A percentile compares a stretch with the other conserved stretches of the same genome.
phyloP scores from a whole-genome alignment of 495 filamentous ascomycete genomes.

The Pyrenula aspistea region DNA sequence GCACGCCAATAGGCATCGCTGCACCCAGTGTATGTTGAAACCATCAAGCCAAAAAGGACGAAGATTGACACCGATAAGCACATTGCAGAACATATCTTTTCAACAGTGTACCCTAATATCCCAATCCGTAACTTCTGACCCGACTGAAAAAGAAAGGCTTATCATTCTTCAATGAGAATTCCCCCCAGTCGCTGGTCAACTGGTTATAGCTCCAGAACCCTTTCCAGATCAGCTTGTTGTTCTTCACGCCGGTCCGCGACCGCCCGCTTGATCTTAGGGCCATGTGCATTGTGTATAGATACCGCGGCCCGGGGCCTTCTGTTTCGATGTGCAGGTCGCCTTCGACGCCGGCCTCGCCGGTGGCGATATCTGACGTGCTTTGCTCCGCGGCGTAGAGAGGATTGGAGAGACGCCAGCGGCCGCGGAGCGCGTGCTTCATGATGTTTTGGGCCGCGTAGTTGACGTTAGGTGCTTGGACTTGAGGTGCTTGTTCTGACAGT shows the following conservation, averaged over 20 bases:
- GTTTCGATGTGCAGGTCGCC: slow-evolving; percentile 76
- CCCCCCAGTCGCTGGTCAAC: slow-evolving; percentile 80
- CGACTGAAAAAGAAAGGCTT: slow-evolving; percentile 80
- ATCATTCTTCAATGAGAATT: slow-evolving; percentile 74
- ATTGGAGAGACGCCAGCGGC: slow-evolving; percentile 46
- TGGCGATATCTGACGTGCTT: slow-evolving; percentile 1
- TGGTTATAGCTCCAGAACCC: slow-evolving; percentile 87
- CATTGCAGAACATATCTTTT: too few species aligned
- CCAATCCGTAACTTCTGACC: slow-evolving; percentile 57
- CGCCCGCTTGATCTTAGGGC: slow-evolving; percentile 47
- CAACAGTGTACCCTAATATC: slow-evolving; percentile 13
- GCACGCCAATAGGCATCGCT: too few species aligned
- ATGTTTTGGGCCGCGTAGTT: slow-evolving; percentile 25
- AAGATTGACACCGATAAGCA: too few species aligned
- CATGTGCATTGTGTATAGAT: slow-evolving; percentile 71
- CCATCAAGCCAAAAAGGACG: too few species aligned
- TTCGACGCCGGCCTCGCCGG: slow-evolving; percentile 19
- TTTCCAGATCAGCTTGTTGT: slow-evolving; percentile 80
- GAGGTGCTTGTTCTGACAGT: slow-evolving; percentile 17
- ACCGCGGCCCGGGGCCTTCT: slow-evolving; percentile 63
- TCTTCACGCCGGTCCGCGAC: slow-evolving; percentile 35
- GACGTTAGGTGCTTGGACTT: slow-evolving; percentile 22
- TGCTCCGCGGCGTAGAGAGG: slow-evolving; percentile 11
- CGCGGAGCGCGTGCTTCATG: slow-evolving; percentile 48
- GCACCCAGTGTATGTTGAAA: too few species aligned